Conservation (phyloP, 176 grass and related monocot species). For the Oryza punctata region DNA sequence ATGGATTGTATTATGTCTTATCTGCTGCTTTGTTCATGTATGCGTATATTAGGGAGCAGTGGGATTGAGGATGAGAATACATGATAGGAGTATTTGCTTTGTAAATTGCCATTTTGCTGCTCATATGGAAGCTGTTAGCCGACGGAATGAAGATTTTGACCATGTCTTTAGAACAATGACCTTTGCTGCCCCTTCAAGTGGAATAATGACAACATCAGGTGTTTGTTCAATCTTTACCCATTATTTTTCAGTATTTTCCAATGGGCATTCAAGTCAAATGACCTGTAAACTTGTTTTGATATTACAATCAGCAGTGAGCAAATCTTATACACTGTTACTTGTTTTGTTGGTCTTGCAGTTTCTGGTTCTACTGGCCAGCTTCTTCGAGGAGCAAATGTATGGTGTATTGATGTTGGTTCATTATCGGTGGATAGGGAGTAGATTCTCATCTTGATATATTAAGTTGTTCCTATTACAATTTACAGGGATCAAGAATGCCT, state of each 20-base stretch:
- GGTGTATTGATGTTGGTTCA: constrained; percentile 24
- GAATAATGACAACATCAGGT: constrained; percentile 61
- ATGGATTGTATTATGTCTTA: background rate
- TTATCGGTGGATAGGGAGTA: background rate
- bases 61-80: constrained; percentile 87
- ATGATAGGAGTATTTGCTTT: constrained; percentile 74
- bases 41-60: constrained; percentile 75
- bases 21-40: constrained; percentile 37
- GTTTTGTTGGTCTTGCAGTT: constrained; percentile 55
- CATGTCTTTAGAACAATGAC: constrained; percentile 85
- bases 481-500: constrained; percentile 58
- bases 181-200: constrained; percentile 52
- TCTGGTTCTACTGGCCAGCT: constrained; percentile 56
- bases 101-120: constrained; percentile 98
- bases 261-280: constrained; percentile 20
- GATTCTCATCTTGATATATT: constrained; percentile 17
- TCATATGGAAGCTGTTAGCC: constrained; percentile 88
- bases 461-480: constrained; percentile 34
- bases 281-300: constrained; percentile 1
- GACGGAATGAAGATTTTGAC: constrained; percentile 89
- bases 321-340: constrained; percentile 31
- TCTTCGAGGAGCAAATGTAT: constrained; percentile 77
- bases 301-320: constrained; percentile 19
- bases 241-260: constrained; percentile 37
- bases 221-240: constrained; percentile 27